Evolutionary conservation across 495 filamentous ascomycete genomes (phyloP), one percentile per base, ranked within the genome.

Genomic region (Tetracladium marchalianum): DNA sequence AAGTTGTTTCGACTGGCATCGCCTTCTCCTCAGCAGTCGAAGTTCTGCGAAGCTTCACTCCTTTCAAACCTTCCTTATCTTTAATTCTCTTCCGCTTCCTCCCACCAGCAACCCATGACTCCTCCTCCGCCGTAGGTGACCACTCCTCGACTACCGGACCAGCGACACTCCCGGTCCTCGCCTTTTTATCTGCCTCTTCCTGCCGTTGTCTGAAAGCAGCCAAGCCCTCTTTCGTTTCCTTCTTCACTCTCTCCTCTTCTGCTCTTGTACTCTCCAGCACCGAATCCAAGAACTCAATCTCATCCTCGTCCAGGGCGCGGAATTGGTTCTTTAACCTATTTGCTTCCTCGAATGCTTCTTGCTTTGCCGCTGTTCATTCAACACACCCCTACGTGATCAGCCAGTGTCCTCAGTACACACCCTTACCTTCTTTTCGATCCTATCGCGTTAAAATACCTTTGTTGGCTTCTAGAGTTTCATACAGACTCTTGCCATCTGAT

Each of bases 301-400:
- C 92, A 56, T 93, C 90, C 50, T 95, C 87, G 57, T 97, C 89
- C 33, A 98, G 76, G 8, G 87, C 76, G 44, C 89, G 83, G 68
- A 96, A 98, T 68, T 97, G 92, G 61, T 97, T 95, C 63, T 84
- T 84, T 38, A 98, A 63, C 49, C 82, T 77, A 46, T 77, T 77
- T 52, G 84, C 82, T 64, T 98, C 93, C 63, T 95, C 90, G 63
- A 96, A 95, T 41, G 87, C 88, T 57, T 94, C 90, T 67, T 97
- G 88, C 64, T 97, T 97, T 52, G 87, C 87, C 60, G 85, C 88
- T 51, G 27, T 39, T 40, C 22, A 40, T 46, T 55, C 47, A 46
- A 49, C 52, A 43, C 39, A 57, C 38, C 40, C 18, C 52, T 51
- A 52, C 32, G 45, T 54, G 57, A 56, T 50, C 44, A 50, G 36